Evolutionary conservation across 805 yeast genomes (phyloP), one percentile per base, ranked within the genome.

Genomic region (Maudiozyma serrabonitensis): DNA sequence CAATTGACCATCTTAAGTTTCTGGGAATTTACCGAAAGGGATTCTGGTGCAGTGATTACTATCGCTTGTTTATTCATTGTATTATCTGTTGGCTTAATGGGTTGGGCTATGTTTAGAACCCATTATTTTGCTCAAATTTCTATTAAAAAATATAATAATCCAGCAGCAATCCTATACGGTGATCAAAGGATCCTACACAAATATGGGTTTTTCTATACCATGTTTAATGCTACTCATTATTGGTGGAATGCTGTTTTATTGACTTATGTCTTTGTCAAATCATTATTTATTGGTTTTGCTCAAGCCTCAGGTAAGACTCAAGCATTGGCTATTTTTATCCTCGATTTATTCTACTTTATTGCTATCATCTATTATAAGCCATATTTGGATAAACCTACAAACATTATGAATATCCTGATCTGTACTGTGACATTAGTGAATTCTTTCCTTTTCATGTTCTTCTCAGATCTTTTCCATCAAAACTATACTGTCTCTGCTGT

Each of bases 1-100:
- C 95, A 89, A 65, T 68, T 90, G 50, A 73, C 81, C 16, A 78
- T 89, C 47, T 74, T 90, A 50, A 81, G 95, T 11, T 72, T 89
- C 48, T 90, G 95, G 93, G 96, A 90, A 70, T 89, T 88, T 66
- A 79, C 84, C 7, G 75, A 75, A 59, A 70, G 76, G 47, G 96
- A 90, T 61, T 88, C 96, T 0, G 84, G 95, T 1, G 96, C 96
- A 0, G 88, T 90, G 31, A 79, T 90, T 50, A 89, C 87, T 5
- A 69, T 87, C 51, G 91, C 95, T 2, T 82, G 79, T 37, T 68
- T 90, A 45, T 81, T 87, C 65, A 69, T 90, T 40, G 45, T 87
- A 1, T 68, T 84, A 50, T 73, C 86, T 1, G 52, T 82, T 6
- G 78, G 79, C 2, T 71, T 86, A 37, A 70, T 87, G 71, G 69